Percentiles rank a stretch among this genome's conserved stretches.
These are phyloP conservation scores for Pelargonium fulgidum DNA, from an alignment of 441 rosid genomes.

Conservation along the genomic window DNA sequence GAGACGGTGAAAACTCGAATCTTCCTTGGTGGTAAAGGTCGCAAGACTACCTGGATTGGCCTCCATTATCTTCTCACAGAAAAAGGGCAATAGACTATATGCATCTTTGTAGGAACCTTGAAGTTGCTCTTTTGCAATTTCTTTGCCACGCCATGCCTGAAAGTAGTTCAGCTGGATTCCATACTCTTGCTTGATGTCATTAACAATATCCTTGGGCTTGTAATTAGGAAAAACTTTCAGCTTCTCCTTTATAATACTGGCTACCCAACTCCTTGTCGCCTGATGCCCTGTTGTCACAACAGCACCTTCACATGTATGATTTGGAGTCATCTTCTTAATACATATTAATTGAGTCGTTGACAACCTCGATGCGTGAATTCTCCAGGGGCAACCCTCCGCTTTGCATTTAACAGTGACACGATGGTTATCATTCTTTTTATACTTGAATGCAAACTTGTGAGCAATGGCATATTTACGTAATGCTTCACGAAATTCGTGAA, in stretches of 20 bases:
- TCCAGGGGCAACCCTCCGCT: conserved; percentile 95
- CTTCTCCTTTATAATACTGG: conserved; percentile 85
- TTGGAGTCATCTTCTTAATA: conserved; percentile 80
- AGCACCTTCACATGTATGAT: conserved; percentile 81
- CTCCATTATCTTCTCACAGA: conserved; percentile 77
- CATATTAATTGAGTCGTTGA: conserved; percentile 80
- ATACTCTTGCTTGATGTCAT: conserved; percentile 71
- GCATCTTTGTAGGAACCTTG: conserved; percentile 89
- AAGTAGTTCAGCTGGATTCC: conserved; percentile 83
- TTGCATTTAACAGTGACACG: conserved; percentile 91
- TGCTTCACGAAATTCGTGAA: conserved; percentile 73
- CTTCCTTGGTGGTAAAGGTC: conserved; percentile 71
- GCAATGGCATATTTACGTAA: conserved; percentile 81
- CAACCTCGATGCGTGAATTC: conserved; percentile 84
- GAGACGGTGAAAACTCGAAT: conserved; percentile 82
- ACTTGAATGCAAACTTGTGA: conserved; percentile 81
- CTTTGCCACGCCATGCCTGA: conserved; percentile 96
- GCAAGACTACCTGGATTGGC: conserved; percentile 84
- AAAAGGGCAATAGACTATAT: conserved; percentile 66
- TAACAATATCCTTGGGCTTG: conserved; percentile 87
- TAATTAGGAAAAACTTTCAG: conserved; percentile 67
- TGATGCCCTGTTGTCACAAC: conserved; percentile 62
- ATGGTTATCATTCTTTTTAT: conserved; percentile 86
- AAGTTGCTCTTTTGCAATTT: conserved; percentile 87
- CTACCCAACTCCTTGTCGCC: conserved; percentile 91